These are phyloP conservation scores for Spinacia oleracea DNA, from an alignment of 179 eudicot species.

Conservation along the genomic window DNA sequence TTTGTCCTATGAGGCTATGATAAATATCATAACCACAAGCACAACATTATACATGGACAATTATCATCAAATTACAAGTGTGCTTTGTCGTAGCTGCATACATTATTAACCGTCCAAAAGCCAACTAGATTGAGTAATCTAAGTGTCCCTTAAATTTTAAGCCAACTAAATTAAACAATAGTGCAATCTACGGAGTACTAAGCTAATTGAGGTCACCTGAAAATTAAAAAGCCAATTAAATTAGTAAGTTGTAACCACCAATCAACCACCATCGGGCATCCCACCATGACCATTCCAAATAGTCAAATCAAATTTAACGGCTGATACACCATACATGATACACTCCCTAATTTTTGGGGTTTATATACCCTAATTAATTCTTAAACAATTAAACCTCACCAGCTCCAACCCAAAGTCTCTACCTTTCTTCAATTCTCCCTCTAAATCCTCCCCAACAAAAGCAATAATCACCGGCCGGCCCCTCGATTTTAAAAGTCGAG, in stretches of 20 bases:
- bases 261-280: conserved; percentile 13
- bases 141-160: background rate
- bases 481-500: no score
- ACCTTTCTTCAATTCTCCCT: conserved; percentile 8
- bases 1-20: no score
- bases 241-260: no score
- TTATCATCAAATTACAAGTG: no score
- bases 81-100: background rate
- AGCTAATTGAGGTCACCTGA: conserved; percentile 9
- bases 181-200: conserved; percentile 12
- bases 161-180: conserved; percentile 1
- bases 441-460: conserved; percentile 16
- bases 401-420: conserved; percentile 18
- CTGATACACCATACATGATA: background rate
- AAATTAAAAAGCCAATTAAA: background rate
- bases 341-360: conserved; percentile 5
- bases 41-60: no score
- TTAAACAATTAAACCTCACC: background rate
- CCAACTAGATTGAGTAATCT: conserved; percentile 2
- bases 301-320: conserved; percentile 15
- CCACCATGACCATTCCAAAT: conserved; percentile 20
- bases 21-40: no score
- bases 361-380: conserved; percentile 2
- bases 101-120: background rate
- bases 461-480: conserved; percentile 23